Percentiles rank a stretch among this genome's conserved stretches.
phyloP scores from a whole-genome alignment of 2,329 filamentous ascomycete genomes.

The Fusarium duplospermum region DNA sequence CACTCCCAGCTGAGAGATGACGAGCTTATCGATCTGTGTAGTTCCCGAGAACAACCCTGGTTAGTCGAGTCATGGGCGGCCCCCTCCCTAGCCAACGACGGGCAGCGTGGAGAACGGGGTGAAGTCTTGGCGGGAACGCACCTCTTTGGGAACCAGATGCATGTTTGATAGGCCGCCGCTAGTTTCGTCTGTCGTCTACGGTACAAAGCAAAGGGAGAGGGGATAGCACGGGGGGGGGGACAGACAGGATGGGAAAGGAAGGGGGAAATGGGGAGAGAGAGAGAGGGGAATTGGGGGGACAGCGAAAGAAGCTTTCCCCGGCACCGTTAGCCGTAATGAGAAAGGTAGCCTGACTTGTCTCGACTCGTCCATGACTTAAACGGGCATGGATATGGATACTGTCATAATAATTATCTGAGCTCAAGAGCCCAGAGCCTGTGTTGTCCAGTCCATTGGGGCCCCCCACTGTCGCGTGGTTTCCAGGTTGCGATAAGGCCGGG shows the following conservation, averaged over 20 bases:
- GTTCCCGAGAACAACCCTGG: constrained; percentile 26
- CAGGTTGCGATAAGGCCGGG: constrained; percentile 6
- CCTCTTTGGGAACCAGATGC: constrained; percentile 63
- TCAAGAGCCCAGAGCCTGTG: not conserved
- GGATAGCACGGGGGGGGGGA: not conserved
- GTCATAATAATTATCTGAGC: constrained; percentile 3
- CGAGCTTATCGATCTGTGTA: constrained; percentile 90
- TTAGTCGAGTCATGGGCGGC: constrained; percentile 23
- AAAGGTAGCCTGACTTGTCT: constrained; percentile 23
- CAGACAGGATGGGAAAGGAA: not conserved
- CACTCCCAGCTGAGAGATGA: constrained; percentile 87
- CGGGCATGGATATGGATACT: not conserved
- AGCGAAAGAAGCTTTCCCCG: not conserved
- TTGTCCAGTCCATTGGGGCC: not conserved
- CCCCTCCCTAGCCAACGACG: not conserved
- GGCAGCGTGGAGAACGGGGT: constrained; percentile 14
- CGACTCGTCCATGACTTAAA: constrained; percentile 19
- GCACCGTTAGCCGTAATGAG: constrained; percentile 31
- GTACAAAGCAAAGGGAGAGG: not conserved
- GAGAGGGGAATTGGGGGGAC: not conserved
- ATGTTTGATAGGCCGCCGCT: constrained; percentile 46
- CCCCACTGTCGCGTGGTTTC: constrained; percentile 12
- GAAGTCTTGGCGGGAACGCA: constrained; percentile 45
- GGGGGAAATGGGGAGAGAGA: not conserved
- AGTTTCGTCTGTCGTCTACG: not conserved